Conservation (phyloP, 1,284 basidiomycete genomes). For the Sanghuangporus weigelae region DNA sequence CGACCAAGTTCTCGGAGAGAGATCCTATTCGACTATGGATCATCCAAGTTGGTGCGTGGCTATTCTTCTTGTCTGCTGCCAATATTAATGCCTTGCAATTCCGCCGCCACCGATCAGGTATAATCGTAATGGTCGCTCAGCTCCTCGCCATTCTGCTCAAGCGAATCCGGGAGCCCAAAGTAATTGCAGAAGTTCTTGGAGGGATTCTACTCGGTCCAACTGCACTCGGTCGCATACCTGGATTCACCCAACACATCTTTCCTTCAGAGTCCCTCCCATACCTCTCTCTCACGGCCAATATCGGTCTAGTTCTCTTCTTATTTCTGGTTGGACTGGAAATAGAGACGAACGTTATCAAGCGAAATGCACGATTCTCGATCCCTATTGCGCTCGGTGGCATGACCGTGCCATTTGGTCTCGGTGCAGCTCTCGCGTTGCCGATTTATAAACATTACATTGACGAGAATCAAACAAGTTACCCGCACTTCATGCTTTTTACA, state of each 20-base stretch:
- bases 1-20: conserved; percentile 51
- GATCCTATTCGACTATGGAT: conserved; percentile 89
- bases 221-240: conserved; percentile 68
- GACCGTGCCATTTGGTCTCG: conserved; percentile 78
- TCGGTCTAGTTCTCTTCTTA: conserved; percentile 89
- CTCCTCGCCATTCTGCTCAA: conserved; percentile 65
- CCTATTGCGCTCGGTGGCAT: conserved; percentile 62
- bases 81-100: conserved; percentile 1
- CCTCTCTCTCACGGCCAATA: conserved; percentile 86
- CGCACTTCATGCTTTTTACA: conserved; percentile 92
- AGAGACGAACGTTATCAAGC: conserved; percentile 73
- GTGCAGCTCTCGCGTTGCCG: conserved; percentile 76
- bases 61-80: background rate
- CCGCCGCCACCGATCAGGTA: conserved; percentile 34
- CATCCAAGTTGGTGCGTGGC: conserved; percentile 70
- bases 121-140: conserved; percentile 80
- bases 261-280: conserved; percentile 67
- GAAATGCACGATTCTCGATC: conserved; percentile 48
- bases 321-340: conserved; percentile 93
- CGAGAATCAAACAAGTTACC: conserved; percentile 53
- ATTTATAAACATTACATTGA: conserved; percentile 81
- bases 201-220: conserved; percentile 89
- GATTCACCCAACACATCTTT: conserved; percentile 82
- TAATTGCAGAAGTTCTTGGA: conserved; percentile 83
- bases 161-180: conserved; percentile 80